Conservation (phyloP, 148 eudicot species). For the Spergularia marina region DNA sequence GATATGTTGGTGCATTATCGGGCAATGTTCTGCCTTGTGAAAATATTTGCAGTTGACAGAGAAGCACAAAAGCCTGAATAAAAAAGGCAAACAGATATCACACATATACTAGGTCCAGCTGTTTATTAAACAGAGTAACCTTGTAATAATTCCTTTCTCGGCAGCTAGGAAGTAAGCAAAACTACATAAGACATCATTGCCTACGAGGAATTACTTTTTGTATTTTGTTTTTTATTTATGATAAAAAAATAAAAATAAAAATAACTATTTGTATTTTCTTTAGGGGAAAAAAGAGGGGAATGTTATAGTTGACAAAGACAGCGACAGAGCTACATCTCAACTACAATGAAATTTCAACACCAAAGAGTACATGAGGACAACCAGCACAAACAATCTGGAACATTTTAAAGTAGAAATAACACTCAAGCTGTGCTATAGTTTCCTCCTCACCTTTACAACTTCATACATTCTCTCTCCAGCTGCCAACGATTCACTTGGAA, state of each 20-base stretch:
- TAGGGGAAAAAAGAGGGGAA: background rate
- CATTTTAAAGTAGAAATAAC: background rate
- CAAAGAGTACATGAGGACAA: background rate
- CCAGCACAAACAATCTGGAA: background rate
- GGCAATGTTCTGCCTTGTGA: slow-evolving; percentile 70
- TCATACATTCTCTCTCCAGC: slow-evolving; percentile 84
- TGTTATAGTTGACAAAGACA: background rate
- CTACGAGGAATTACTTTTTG: background rate
- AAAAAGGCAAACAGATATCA: background rate
- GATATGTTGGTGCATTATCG: slow-evolving; percentile 60
- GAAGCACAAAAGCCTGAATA: slow-evolving; percentile 76
- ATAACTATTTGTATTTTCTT: background rate
- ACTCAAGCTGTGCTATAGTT: background rate
- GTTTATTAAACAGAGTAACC: background rate
- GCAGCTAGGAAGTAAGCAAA: background rate
- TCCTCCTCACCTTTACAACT: slow-evolving; percentile 68
- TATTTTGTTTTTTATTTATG: no score
- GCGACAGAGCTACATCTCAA: background rate
- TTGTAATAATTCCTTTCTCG: background rate
- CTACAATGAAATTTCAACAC: background rate
- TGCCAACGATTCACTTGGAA: slow-evolving; percentile 65
- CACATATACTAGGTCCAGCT: background rate
- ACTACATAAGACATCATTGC: background rate
- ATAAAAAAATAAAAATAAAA: no score
- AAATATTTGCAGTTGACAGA: slow-evolving; percentile 75